Base-by-base conservation (phyloP, 768 basidiomycete species). In the Podaxis pistillaris region DNA sequence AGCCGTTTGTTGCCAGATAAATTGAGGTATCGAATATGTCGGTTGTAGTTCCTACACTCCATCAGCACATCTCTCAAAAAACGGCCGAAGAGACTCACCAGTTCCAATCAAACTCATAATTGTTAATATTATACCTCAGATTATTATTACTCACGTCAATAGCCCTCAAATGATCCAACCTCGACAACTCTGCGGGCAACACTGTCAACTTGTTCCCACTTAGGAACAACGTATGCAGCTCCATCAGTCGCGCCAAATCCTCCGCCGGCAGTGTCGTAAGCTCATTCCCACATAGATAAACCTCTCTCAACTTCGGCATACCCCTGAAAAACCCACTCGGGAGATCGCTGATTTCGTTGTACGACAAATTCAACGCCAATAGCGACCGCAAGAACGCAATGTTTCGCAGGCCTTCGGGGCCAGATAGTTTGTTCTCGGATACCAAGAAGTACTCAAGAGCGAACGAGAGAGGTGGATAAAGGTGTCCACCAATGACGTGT, bases 31-130 rank as follows among this genome's bases (percentile, higher is more conserved):
- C 86, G 87, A 61, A 99, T 83, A 64, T 91, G 90, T 66, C 87
- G 86, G 73, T 98, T 99, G 82, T 94, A 97, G 72, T 98, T 98
- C 96, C 96, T 97, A 46, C 4, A 53, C 33, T 46, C 12, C 26
- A 11, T 63, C 5, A 55, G 8, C 28, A 51, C 22, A 22, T 60
- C 22, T 1, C 37, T 13, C 57, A 11, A 6, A 62, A 36, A 28
- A 44, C 37, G 41, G 49, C 50, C 30, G 52, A 64, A 36, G 46
- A 22, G 38, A 77, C 86, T 54, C 66, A 96, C 96, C 97, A 98
- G 72, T 99, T 98, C 96, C 96, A 98, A 76, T 99, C 97, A 73
- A 95, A 98, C 72, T 96, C 93, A 90, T 90, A 95, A 70, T 99
- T 99, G 67, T 93, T 91, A 68, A 97, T 94, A 72, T 98, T 99